Percentiles rank a stretch among this genome's conserved stretches.
These are phyloP conservation scores for Boletus subparvulus DNA, from an alignment of 768 basidiomycete genomes.

Conservation along the genomic window DNA sequence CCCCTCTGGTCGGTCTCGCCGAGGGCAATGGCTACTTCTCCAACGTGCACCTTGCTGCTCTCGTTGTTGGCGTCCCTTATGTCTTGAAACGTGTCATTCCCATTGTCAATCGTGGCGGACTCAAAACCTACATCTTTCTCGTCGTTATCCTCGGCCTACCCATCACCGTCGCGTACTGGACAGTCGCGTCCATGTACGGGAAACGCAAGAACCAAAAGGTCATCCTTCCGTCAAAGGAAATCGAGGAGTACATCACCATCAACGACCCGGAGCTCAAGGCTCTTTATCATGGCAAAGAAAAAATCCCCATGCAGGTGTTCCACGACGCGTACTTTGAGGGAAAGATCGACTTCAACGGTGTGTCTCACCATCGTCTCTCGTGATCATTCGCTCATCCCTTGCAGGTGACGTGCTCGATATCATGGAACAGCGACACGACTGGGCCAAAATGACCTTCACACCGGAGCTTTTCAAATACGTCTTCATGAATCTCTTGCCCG, in stretches of 20 bases:
- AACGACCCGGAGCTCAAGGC: slow-evolving; percentile 79
- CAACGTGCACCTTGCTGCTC: slow-evolving; percentile 74
- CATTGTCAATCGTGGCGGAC: slow-evolving; percentile 78
- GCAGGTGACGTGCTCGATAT: slow-evolving; percentile 91
- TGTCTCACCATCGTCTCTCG: slow-evolving; percentile 14
- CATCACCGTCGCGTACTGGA: slow-evolving; percentile 85
- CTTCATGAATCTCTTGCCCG: slow-evolving; percentile 83
- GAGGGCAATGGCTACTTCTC: slow-evolving; percentile 86
- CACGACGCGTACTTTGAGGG: slow-evolving; percentile 97
- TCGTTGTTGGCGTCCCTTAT: slow-evolving; percentile 80
- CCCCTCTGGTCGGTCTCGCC: slow-evolving; percentile 75
- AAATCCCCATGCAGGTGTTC: slow-evolving; percentile 97
- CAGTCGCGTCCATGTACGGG: slow-evolving; percentile 79
- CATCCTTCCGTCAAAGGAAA: slow-evolving; percentile 75
- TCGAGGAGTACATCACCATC: slow-evolving; percentile 90
- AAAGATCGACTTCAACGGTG: slow-evolving; percentile 95
- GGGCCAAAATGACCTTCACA: slow-evolving; percentile 91
- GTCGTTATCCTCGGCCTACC: slow-evolving; percentile 73
- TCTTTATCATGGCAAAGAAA: slow-evolving; percentile 78
- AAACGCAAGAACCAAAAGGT: slow-evolving; percentile 83
- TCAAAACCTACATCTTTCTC: slow-evolving; percentile 84
- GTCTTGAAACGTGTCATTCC: slow-evolving; percentile 81
- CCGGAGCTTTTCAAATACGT: slow-evolving; percentile 93
- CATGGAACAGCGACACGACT: slow-evolving; percentile 94
- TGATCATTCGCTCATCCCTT: not conserved